Conservation (phyloP, 371 early-diverging fungal genomes). For the Mucor circinelloides region DNA sequence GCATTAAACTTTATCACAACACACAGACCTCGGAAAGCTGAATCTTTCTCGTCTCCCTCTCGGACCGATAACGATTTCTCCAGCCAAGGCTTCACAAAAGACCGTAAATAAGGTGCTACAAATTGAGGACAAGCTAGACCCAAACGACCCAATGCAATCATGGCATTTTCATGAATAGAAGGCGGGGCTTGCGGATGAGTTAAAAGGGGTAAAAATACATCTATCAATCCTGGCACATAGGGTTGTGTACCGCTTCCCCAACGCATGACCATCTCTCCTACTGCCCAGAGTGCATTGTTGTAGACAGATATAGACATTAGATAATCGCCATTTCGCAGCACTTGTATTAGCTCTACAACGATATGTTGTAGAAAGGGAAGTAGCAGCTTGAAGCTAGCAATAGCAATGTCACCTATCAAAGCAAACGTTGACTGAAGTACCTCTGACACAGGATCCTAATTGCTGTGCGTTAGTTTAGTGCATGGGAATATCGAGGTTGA, state of each 20-base stretch:
- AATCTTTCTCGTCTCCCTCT: constrained; percentile 88
- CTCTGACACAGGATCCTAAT: constrained; percentile 75
- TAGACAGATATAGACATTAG: constrained; percentile 60
- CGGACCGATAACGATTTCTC: constrained; percentile 61
- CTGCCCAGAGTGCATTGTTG: constrained; percentile 95
- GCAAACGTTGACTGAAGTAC: constrained; percentile 93
- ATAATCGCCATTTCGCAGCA: constrained; percentile 55
- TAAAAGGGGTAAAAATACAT: constrained; percentile 58
- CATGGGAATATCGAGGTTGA: not conserved
- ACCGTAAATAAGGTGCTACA: constrained; percentile 69
- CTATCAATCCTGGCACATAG: not conserved
- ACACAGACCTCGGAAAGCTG: constrained; percentile 87
- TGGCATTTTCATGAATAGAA: constrained; percentile 83
- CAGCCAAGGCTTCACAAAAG: constrained; percentile 73
- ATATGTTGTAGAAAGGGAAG: constrained; percentile 13
- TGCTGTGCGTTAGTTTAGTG: not conserved
- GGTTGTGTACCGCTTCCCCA: constrained; percentile 39
- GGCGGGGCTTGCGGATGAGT: constrained; percentile 54
- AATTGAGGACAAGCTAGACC: constrained; percentile 72
- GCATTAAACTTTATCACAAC: constrained; percentile 78
- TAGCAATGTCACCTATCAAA: constrained; percentile 91
- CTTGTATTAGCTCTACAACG: constrained; percentile 55
- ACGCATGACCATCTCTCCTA: constrained; percentile 90
- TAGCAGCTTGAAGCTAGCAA: constrained; percentile 62
- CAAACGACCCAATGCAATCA: constrained; percentile 86